A percentile compares a stretch with the other conserved stretches of the same genome.
Conservation (phyloP, 78 protist species). For the Ministeria vibrans region DNA sequence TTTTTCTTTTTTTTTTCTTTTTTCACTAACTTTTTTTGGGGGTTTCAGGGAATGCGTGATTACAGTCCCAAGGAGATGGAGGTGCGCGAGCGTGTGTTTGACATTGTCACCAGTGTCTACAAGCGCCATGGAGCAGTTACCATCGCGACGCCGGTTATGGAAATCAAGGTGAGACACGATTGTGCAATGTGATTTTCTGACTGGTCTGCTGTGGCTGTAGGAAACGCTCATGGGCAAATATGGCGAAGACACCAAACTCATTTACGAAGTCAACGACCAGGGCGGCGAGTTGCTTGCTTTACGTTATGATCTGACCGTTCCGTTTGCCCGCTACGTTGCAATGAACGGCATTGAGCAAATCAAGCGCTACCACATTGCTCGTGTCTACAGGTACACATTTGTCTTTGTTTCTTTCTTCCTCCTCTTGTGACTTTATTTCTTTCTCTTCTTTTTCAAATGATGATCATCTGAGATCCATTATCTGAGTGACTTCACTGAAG, state of each 20-base stretch:
- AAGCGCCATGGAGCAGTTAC: slow-evolving; percentile 91
- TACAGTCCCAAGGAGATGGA: slow-evolving; percentile 69
- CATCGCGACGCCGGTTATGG: slow-evolving; percentile 94
- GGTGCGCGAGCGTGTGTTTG: slow-evolving; percentile 67
- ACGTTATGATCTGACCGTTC: slow-evolving; percentile 91
- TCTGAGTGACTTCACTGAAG: too few species aligned
- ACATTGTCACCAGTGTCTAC: slow-evolving; percentile 49
- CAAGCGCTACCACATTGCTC: slow-evolving; percentile 90
- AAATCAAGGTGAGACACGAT: slow-evolving; percentile 53
- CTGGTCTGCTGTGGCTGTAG: slow-evolving; percentile 1
- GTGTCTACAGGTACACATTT: too few species aligned
- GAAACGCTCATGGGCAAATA: slow-evolving; percentile 86
- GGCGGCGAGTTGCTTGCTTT: slow-evolving; percentile 84
- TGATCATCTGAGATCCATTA: too few species aligned
- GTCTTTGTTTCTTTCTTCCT: too few species aligned
- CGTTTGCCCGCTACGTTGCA: slow-evolving; percentile 89
- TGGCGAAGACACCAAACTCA: slow-evolving; percentile 92
- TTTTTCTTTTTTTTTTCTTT: background rate
- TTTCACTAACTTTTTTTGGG: background rate
- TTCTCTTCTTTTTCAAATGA: too few species aligned
- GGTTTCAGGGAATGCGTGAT: slow-evolving; percentile 61
- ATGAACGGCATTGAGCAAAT: slow-evolving; percentile 53
- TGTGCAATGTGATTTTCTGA: background rate
- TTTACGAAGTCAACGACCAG: slow-evolving; percentile 87
- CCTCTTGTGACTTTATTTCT: too few species aligned